Conservation (phyloP, 1,284 basidiomycete genomes). For the Papiliotrema nemorosa region DNA sequence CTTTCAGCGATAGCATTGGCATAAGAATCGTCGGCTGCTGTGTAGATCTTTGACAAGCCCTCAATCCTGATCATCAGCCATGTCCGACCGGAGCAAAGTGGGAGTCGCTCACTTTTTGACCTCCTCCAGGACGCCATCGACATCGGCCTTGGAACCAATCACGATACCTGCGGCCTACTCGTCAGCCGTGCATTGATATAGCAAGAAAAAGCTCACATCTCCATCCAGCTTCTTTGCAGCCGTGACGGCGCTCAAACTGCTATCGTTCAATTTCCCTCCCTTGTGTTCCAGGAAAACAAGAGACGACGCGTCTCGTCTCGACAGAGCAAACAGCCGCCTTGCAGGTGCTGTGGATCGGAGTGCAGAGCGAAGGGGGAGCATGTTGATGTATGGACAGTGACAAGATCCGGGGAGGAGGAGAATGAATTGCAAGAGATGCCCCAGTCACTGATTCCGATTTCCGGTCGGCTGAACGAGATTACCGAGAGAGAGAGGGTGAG, state of each 20-base stretch:
- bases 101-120: slow-evolving; percentile 64
- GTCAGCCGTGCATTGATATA: not conserved
- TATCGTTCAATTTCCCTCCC: slow-evolving; percentile 74
- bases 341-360: not conserved
- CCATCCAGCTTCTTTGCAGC: slow-evolving; percentile 77
- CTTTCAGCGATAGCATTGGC: slow-evolving; percentile 51
- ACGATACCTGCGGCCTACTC: slow-evolving; percentile 77
- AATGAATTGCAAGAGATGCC: too few species aligned
- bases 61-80: slow-evolving; percentile 35
- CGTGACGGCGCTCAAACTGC: slow-evolving; percentile 82
- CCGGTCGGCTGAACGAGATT: too few species aligned
- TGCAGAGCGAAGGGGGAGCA: slow-evolving; percentile 13
- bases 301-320: slow-evolving; percentile 51
- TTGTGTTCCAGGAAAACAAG: slow-evolving; percentile 87
- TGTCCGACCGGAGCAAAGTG: not conserved
- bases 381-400: slow-evolving; percentile 2
- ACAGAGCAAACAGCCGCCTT: slow-evolving; percentile 3
- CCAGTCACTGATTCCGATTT: too few species aligned
- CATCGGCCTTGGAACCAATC: slow-evolving; percentile 68
- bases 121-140: slow-evolving; percentile 66
- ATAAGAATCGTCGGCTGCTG: slow-evolving; percentile 48
- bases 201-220: slow-evolving; percentile 37
- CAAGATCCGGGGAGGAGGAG: not conserved
- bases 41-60: slow-evolving; percentile 51
- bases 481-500: too few species aligned